phyloP scores from a whole-genome alignment of 176 grass and related monocot species.

The Avena eriantha region DNA sequence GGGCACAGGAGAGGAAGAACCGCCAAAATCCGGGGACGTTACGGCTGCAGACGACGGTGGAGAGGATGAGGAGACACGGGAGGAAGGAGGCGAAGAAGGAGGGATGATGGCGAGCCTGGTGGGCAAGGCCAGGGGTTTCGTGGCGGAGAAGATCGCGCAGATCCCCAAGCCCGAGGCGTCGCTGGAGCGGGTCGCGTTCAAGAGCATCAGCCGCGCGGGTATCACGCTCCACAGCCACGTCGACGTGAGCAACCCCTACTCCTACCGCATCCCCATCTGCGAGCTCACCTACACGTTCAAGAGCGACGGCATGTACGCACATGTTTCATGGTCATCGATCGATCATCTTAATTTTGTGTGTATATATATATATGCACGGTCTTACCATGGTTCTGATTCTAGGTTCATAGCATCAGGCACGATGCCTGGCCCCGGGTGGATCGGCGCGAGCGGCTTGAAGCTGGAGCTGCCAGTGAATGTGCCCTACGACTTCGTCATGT shows the following conservation, averaged over 20 bases:
- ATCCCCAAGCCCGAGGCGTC: slow-evolving; percentile 76
- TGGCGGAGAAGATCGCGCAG: slow-evolving; percentile 79
- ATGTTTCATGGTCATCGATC: not conserved
- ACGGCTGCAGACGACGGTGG: not conserved
- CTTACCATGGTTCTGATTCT: not conserved
- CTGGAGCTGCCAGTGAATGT: slow-evolving; percentile 80
- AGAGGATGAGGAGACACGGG: not conserved
- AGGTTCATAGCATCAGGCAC: slow-evolving; percentile 68
- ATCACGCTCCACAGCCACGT: slow-evolving; percentile 75
- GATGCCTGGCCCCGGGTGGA: slow-evolving; percentile 80
- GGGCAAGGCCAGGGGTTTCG: slow-evolving; percentile 85
- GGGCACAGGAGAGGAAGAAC: slow-evolving; percentile 28
- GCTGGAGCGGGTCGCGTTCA: slow-evolving; percentile 63
- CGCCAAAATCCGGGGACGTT: not conserved
- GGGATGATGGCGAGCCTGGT: slow-evolving; percentile 52
- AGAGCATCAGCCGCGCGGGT: slow-evolving; percentile 58
- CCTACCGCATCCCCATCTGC: slow-evolving; percentile 73
- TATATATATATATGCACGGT: too few relatives aligned
- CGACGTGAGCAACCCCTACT: slow-evolving; percentile 81
- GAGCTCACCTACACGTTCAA: slow-evolving; percentile 74
- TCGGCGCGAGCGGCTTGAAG: slow-evolving; percentile 56
- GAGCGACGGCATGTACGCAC: slow-evolving; percentile 59
- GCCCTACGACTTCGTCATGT: slow-evolving; percentile 78
- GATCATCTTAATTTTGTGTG: not conserved
- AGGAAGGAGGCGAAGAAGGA: not conserved